Base-by-base conservation (phyloP, 2,329 filamentous ascomycete genomes). In the Mollisia scopiformis region DNA sequence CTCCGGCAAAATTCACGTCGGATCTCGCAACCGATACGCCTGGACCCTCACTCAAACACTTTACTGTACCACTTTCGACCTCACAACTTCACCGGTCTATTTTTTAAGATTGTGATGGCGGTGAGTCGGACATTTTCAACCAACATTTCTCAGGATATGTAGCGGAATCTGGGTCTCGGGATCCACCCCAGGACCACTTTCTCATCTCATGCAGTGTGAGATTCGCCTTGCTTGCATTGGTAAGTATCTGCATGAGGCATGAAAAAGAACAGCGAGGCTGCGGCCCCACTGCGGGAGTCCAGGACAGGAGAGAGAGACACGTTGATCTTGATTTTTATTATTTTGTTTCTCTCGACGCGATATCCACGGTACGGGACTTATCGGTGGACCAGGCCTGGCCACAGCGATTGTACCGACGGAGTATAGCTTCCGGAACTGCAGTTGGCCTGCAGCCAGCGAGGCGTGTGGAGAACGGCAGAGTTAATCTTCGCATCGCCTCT, bases 21-120 rank as follows among this genome's bases (percentile, higher is more conserved):
- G 43, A 46, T 25, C 23, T 28, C 2, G n/a, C 19, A 56, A 46
- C 43, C 43, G 43, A 47, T 47, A 16, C 25, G 43, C 25, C 43
- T 47, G 11, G 43, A 28, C 43, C 43, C 43, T 19, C 7, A 43
- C 10, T 11, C 6, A 6, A 43, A 19, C 39, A 19, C 39, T 21
- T 8, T n/a, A 6, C 16, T 21, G 7, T 8, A 8, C 39, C 16
- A 8, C 16, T 8, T 10, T 43, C n/a, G 39, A 8, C 28, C 21
- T 19, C 6, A 37, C 21, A 25, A 6, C 35, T 5, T 46, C 47
- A 30, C 16, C 7, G 25, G n/a, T 51, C 19, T 33, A 16, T 43
- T 21, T 58, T 59, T 68, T 67, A 66, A 68, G 55, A 68, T 68
- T 68, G 58, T 55, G 65, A 59, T 59, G 46, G 66, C 66, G 66